Conservation (phyloP, 2,329 filamentous ascomycete genomes). For the Sporothrix curviconia region DNA sequence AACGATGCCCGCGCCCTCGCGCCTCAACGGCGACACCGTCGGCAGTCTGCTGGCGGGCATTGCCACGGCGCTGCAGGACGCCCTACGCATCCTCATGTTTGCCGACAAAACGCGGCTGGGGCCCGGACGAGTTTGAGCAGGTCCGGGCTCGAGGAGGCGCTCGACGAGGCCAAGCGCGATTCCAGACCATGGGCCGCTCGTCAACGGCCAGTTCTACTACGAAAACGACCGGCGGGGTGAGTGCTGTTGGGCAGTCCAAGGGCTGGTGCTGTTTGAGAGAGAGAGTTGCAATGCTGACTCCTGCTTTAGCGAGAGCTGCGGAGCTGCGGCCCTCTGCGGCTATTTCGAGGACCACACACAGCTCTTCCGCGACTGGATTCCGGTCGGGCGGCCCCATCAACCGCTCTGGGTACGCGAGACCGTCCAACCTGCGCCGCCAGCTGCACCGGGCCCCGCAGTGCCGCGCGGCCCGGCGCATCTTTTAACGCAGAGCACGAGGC, state of each 20-base stretch:
- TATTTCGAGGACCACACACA: constrained; percentile 43
- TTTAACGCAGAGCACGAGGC: constrained; percentile 42
- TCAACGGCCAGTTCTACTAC: constrained; percentile 52
- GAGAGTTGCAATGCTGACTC: too few relatives aligned
- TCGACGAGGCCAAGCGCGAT: constrained; percentile 56
- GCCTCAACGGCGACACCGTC: constrained; percentile 44
- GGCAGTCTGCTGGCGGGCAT: constrained; percentile 53
- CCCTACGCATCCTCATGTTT: constrained; percentile 47
- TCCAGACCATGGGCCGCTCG: constrained; percentile 49
- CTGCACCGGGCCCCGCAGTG: constrained; percentile 54
- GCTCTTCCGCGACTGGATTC: constrained; percentile 49
- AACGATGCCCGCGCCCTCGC: neutral
- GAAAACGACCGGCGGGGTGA: constrained; percentile 49
- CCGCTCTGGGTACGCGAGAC: constrained; percentile 51
- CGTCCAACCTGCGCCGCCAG: constrained; percentile 38
- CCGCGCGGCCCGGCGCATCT: constrained; percentile 50
- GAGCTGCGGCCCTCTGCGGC: constrained; percentile 41
- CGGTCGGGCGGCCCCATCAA: constrained; percentile 48
- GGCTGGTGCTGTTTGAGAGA: too few relatives aligned
- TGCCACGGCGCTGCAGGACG: constrained; percentile 47
- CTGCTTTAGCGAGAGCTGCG: too few relatives aligned
- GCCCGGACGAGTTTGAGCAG: constrained; percentile 54
- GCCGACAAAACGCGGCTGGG: constrained; percentile 55
- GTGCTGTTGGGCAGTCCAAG: too few relatives aligned
- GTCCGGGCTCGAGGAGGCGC: constrained; percentile 47